Evolutionary conservation across 1,284 basidiomycete species (phyloP).

Genomic region (Violaceomyces palustris): DNA sequence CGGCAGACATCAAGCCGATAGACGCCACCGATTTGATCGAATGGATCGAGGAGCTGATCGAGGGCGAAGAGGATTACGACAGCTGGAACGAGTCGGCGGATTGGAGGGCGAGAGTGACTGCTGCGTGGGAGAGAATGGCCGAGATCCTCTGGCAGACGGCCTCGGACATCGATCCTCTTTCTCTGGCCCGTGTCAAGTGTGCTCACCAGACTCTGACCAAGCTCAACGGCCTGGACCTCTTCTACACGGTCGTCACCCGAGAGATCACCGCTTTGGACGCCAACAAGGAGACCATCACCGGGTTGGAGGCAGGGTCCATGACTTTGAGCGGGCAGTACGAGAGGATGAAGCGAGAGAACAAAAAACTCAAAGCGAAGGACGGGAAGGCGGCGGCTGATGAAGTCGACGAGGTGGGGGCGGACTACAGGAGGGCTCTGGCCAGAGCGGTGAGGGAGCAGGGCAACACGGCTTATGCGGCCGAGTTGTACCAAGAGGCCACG

Average conservation of each 20-base stretch:
- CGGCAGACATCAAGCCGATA: constrained; percentile 3
- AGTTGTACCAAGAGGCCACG: constrained; percentile 2
- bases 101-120: constrained; percentile 3
- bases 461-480: constrained; percentile 5
- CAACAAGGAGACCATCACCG: neutral
- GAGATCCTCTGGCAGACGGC: constrained; percentile 11
- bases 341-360: constrained; percentile 4
- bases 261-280: constrained; percentile 3
- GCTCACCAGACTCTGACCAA: constrained; percentile 1
- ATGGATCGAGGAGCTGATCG: neutral
- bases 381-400: neutral
- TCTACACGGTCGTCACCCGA: constrained; percentile 15
- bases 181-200: constrained; percentile 4
- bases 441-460: constrained; percentile 12
- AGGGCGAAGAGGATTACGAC: neutral
- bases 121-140: constrained; percentile 11
- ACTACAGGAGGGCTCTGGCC: constrained; percentile 7
- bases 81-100: neutral
- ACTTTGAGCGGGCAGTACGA: constrained; percentile 1
- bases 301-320: neutral
- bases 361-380: neutral
- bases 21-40: neutral
- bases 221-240: constrained; percentile 18
- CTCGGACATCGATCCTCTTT: constrained; percentile 9
- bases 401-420: neutral